phyloP scores from a whole-genome alignment of 768 basidiomycete species.

The Hypsizygus marmoreus region DNA sequence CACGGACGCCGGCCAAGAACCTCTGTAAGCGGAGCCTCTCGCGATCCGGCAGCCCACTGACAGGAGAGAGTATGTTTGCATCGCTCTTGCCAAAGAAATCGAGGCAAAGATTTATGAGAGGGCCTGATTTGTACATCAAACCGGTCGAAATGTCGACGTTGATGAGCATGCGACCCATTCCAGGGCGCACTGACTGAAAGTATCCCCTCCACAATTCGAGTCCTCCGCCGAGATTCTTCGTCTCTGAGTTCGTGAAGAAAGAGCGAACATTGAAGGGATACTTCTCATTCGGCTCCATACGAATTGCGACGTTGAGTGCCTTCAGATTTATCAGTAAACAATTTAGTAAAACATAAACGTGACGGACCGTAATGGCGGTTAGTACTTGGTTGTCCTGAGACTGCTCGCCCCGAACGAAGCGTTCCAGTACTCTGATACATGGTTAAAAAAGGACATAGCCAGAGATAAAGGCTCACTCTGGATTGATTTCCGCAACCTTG shows the following conservation, averaged over 20 bases:
- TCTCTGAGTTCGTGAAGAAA: slow-evolving; percentile 66
- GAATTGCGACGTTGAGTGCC: slow-evolving; percentile 75
- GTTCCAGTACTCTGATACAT: slow-evolving; percentile 53
- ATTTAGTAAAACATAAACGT: not conserved
- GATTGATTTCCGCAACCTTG: slow-evolving; percentile 58
- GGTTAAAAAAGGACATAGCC: not conserved
- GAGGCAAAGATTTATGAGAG: slow-evolving; percentile 57
- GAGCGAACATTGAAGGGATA: slow-evolving; percentile 76
- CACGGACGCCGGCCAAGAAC: slow-evolving; percentile 37
- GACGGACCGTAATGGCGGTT: slow-evolving; percentile 57
- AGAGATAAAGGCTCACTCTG: slow-evolving; percentile 27
- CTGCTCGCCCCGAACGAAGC: slow-evolving; percentile 65
- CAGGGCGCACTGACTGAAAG: slow-evolving; percentile 78
- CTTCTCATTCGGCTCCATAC: slow-evolving; percentile 69
- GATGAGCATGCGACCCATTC: slow-evolving; percentile 60
- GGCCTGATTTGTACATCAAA: slow-evolving; percentile 70
- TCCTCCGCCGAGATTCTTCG: slow-evolving; percentile 55
- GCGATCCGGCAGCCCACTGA: slow-evolving; percentile 46
- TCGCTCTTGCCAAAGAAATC: slow-evolving; percentile 47
- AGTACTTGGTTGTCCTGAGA: slow-evolving; percentile 67
- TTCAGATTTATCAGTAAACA: slow-evolving; percentile 21
- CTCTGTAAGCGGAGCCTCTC: slow-evolving; percentile 43
- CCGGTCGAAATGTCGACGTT: slow-evolving; percentile 82
- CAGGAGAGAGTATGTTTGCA: slow-evolving; percentile 36
- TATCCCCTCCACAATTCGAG: slow-evolving; percentile 78